Evolutionary conservation across 257 asterid genomes (phyloP).

Genomic region (Craterostigma plantagineum): DNA sequence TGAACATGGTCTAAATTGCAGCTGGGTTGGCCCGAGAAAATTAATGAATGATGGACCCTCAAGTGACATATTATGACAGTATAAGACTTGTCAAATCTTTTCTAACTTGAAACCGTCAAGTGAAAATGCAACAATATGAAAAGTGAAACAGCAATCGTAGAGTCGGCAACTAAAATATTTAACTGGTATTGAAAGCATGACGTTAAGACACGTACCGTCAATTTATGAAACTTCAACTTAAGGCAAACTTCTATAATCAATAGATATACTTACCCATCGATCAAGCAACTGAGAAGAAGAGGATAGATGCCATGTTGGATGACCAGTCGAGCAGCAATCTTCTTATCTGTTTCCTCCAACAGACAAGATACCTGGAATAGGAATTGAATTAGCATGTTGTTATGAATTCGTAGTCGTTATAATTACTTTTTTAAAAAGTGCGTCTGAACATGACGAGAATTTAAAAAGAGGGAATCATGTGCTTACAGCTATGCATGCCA

Average conservation of each 20-base stretch:
- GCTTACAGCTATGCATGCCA: slow-evolving; percentile 51
- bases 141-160: no score
- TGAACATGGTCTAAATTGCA: no score
- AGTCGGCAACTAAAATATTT: no score
- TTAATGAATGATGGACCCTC: no score
- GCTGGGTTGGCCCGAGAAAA: no score
- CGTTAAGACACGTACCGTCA: no score
- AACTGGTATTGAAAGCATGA: no score
- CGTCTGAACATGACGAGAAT: no score
- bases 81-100: no score
- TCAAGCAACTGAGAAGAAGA: slow-evolving; percentile 69
- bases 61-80: no score
- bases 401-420: slow-evolving; percentile 6
- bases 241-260: slow-evolving; percentile 5
- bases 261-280: slow-evolving; percentile 47
- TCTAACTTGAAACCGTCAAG: no score
- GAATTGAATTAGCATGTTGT: slow-evolving; percentile 4
- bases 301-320: slow-evolving; percentile 41
- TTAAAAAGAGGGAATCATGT: slow-evolving; percentile 2
- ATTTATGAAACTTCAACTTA: background rate
- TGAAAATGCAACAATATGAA: no score
- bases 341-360: slow-evolving; percentile 42
- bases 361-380: slow-evolving; percentile 53
- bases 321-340: slow-evolving; percentile 33
- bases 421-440: slow-evolving; percentile 3